Evolutionary conservation across 2,329 filamentous ascomycete species (phyloP).

Genomic region (Penicillium sp.): DNA sequence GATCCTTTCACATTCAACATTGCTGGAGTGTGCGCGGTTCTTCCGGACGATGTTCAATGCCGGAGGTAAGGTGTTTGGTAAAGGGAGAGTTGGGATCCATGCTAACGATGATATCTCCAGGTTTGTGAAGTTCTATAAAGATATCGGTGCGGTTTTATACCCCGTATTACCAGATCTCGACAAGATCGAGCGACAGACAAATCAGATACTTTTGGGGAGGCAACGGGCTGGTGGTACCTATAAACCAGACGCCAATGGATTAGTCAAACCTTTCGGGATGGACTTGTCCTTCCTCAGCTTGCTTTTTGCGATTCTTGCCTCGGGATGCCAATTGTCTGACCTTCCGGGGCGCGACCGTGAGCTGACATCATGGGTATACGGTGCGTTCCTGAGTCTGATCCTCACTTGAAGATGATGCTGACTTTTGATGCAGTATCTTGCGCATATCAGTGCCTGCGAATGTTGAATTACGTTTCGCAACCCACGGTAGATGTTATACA

Average conservation of each 20-base stretch:
- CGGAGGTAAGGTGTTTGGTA: slow-evolving; percentile 21
- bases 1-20: slow-evolving; percentile 57
- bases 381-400: slow-evolving; percentile 37
- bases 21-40: slow-evolving; percentile 54
- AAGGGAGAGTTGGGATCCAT: not conserved
- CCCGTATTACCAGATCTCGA: slow-evolving; percentile 56
- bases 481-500: slow-evolving; percentile 62
- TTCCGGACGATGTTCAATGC: slow-evolving; percentile 57
- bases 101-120: slow-evolving; percentile 27
- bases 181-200: slow-evolving; percentile 52
- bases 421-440: slow-evolving; percentile 54
- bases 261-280: slow-evolving; percentile 58
- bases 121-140: slow-evolving; percentile 55
- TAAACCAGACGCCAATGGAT: slow-evolving; percentile 46
- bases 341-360: slow-evolving; percentile 58
- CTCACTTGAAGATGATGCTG: not conserved
- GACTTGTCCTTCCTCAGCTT: slow-evolving; percentile 59
- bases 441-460: slow-evolving; percentile 63
- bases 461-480: slow-evolving; percentile 64
- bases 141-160: slow-evolving; percentile 58
- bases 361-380: slow-evolving; percentile 63
- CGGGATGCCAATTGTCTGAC: slow-evolving; percentile 60
- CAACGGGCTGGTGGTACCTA: slow-evolving; percentile 43
- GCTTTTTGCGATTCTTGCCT: slow-evolving; percentile 61
- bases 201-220: slow-evolving; percentile 53